These are phyloP conservation scores for Penicillium daleae DNA, from an alignment of 495 filamentous ascomycete genomes.

Conservation along the genomic window DNA sequence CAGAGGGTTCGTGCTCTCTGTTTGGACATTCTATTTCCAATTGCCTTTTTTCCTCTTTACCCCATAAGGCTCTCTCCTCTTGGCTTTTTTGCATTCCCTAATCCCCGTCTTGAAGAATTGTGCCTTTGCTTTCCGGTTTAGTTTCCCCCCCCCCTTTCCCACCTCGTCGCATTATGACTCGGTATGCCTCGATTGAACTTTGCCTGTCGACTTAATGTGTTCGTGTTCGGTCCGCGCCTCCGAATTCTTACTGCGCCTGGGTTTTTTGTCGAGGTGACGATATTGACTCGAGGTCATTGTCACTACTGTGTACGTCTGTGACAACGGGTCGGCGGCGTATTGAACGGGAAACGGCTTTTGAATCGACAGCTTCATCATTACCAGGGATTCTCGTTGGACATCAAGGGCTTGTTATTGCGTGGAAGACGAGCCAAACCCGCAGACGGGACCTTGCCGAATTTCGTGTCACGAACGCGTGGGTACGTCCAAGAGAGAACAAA, in stretches of 20 bases:
- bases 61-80: background rate
- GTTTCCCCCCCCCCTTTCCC: background rate
- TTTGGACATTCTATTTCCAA: background rate
- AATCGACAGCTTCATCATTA: background rate
- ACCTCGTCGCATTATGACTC: slow-evolving; percentile 21
- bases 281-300: background rate
- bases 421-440: background rate
- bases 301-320: background rate
- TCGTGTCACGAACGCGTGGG: slow-evolving; percentile 3
- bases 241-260: background rate
- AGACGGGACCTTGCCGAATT: background rate
- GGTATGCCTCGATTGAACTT: slow-evolving; percentile 13
- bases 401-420: background rate
- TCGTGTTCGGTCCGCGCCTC: slow-evolving; percentile 1
- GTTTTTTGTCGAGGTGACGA: background rate
- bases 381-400: background rate
- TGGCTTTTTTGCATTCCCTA: slow-evolving; percentile 2
- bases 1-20: slow-evolving; percentile 16
- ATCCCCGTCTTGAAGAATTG: background rate
- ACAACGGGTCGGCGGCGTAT: background rate
- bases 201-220: slow-evolving; percentile 17
- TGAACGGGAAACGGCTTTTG: background rate
- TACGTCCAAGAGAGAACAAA: background rate
- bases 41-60: slow-evolving; percentile 6
- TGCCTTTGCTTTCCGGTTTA: background rate